These are phyloP conservation scores for Epicoccum nigrum DNA, from an alignment of 2,329 filamentous ascomycete species.

Conservation along the genomic window DNA sequence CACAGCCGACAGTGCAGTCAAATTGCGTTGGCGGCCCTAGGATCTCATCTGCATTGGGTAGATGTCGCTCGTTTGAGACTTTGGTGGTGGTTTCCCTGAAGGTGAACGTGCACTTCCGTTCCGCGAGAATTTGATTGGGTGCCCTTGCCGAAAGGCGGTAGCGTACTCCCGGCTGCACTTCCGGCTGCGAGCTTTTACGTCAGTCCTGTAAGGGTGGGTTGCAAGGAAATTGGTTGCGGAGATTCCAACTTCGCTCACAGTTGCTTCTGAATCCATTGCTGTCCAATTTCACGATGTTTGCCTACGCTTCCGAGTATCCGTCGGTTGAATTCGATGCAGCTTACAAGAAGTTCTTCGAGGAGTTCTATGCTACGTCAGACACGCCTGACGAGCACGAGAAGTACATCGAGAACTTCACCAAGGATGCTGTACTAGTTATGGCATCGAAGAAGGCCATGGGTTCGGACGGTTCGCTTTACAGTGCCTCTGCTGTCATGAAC, in stretches of 20 bases:
- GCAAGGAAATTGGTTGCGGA: conserved; percentile 12
- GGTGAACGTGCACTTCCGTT: conserved; percentile 2
- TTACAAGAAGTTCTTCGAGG: conserved; percentile 53
- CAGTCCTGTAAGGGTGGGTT: conserved; percentile 6
- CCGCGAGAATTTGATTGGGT: conserved; percentile 3
- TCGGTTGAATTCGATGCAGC: conserved; percentile 47
- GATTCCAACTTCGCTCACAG: neutral
- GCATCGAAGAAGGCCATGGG: conserved; percentile 56
- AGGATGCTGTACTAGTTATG: conserved; percentile 60
- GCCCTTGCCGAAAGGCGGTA: conserved; percentile 4
- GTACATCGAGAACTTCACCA: conserved; percentile 57
- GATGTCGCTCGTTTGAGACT: neutral
- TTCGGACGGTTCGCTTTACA: conserved; percentile 48
- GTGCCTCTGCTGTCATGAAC: neutral
- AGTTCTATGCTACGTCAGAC: conserved; percentile 56
- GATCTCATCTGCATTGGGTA: neutral
- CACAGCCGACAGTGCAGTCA: neutral
- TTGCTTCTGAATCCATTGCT: conserved; percentile 1
- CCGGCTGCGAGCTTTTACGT: conserved; percentile 9
- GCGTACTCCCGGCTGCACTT: conserved; percentile 3
- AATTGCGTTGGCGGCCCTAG: neutral
- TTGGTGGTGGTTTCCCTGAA: neutral
- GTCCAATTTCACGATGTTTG: conserved; percentile 26
- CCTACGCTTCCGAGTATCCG: conserved; percentile 46
- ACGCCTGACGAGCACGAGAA: conserved; percentile 56